Base-by-base conservation (phyloP, 2,329 filamentous ascomycete genomes). In the Anisogramma anomala region DNA sequence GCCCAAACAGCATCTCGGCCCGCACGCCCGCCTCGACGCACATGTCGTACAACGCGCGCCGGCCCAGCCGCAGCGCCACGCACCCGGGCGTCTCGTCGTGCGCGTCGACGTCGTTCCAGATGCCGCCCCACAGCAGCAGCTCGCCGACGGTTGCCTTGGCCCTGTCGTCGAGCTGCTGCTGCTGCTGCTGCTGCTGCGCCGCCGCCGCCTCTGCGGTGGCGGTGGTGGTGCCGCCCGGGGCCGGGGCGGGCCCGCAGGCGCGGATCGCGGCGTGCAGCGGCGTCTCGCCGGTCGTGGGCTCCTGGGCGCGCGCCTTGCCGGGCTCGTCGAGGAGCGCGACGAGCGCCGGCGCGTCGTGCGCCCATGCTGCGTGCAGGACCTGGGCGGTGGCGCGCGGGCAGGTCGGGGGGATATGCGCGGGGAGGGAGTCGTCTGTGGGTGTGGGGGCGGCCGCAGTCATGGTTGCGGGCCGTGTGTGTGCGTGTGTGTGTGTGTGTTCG, bases 31-130 rank as follows among this genome's bases (percentile, higher is more conserved):
- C 89, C 56, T 89, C 84, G 6, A 96, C 83, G 57, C 89, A 84
- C 43, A 87, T 61, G 30, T 82, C 74, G 57, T 98, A 96, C 26
- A 95, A 63, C 36, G 76, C 71, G 40, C 62, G 69, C 52, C 84
- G 66, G 0, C 82, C 81, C 18, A 95, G 58, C 19, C 77, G 66
- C 43, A 71, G 68, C 7, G 91, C 91, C 32, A 95, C 66, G 58
- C 89, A 96, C 6, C 87, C 91, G 0, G 91, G 87, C 3, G 91
- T 96, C 68, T 96, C 89, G 53, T 86, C 74, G 52, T 84, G 81
- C 50, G 69, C 64, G 59, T 96, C 86, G 42, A 96, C 68, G 58
- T 95, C 88, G 64, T 98, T 98, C 91, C 91, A 98, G 52, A 96
- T 95, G 9, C 86, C 91, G 23, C 91, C 91, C 51, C 83, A 82